phyloP scores from a whole-genome alignment of 352 stramenopile genomes.

The Globisporangium iwayamae region DNA sequence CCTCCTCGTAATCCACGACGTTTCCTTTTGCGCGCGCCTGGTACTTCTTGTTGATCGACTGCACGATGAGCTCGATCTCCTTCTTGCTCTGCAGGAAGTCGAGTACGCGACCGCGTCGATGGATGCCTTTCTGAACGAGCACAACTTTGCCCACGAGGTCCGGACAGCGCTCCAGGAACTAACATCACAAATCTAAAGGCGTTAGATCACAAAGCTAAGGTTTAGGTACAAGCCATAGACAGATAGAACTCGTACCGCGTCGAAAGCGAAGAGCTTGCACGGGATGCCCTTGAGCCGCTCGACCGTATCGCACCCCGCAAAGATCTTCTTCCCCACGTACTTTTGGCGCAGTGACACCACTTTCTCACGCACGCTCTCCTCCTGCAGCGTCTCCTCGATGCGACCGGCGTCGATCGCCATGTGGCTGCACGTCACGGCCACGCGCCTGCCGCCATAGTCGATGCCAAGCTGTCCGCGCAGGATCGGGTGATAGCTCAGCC shows the following conservation, averaged over 20 bases:
- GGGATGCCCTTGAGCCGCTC: constrained; percentile 96
- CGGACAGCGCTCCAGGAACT: constrained; percentile 87
- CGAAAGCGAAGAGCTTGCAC: constrained; percentile 95
- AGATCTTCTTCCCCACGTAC: constrained; percentile 77
- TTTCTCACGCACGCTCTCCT: constrained; percentile 40
- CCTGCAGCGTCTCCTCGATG: constrained; percentile 50
- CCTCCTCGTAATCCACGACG: constrained; percentile 77
- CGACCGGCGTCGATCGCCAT: constrained; percentile 63
- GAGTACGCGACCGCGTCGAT: constrained; percentile 81
- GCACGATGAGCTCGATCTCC: constrained; percentile 89
- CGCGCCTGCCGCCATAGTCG: constrained; percentile 92
- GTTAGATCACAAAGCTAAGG: background rate
- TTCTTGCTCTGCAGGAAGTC: constrained; percentile 95
- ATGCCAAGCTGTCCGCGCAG: constrained; percentile 89
- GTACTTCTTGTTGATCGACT: constrained; percentile 91
- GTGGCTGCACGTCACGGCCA: constrained; percentile 95
- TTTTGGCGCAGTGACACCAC: constrained; percentile 59
- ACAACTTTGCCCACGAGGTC: constrained; percentile 80
- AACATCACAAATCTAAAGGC: background rate
- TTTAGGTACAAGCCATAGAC: background rate
- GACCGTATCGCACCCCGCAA: constrained; percentile 92
- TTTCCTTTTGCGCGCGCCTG: constrained; percentile 36
- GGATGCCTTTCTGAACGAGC: constrained; percentile 79
- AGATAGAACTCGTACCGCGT: constrained; percentile 33
- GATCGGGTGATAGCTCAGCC: constrained; percentile 92